Percentiles rank a stretch among this genome's conserved stretches.
phyloP scores from a whole-genome alignment of 495 filamentous ascomycete species.

The Stereocaulon alpinum region DNA sequence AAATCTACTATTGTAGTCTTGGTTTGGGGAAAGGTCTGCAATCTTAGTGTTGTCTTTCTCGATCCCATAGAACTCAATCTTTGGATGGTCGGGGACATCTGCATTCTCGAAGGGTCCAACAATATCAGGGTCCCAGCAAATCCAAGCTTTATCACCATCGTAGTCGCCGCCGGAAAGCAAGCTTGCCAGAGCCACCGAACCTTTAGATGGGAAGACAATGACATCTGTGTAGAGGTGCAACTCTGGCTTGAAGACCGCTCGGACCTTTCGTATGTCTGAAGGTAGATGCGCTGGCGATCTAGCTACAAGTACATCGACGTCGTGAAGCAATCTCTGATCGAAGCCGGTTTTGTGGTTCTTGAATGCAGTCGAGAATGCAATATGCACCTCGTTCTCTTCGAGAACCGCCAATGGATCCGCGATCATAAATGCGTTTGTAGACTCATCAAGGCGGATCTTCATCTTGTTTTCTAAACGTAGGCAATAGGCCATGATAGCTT shows the following conservation, averaged over 20 bases:
- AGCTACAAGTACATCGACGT: conserved; percentile 74
- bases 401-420: conserved; percentile 67
- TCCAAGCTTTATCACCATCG: conserved; percentile 82
- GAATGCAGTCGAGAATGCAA: conserved; percentile 65
- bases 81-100: conserved; percentile 40
- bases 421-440: conserved; percentile 70
- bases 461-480: conserved; percentile 48
- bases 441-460: conserved; percentile 62
- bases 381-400: conserved; percentile 63
- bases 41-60: conserved; percentile 46
- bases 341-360: conserved; percentile 41
- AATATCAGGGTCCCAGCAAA: conserved; percentile 77
- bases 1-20: conserved; percentile 35
- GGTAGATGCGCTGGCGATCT: conserved; percentile 69
- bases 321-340: conserved; percentile 50
- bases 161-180: conserved; percentile 87
- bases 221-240: conserved; percentile 74
- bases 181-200: conserved; percentile 58
- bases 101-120: conserved; percentile 69
- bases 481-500: conserved; percentile 45
- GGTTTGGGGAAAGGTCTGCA: conserved; percentile 29
- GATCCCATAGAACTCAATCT: conserved; percentile 48
- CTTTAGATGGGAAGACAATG: conserved; percentile 70
- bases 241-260: conserved; percentile 52
- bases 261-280: conserved; percentile 71